Conservation (phyloP, 768 basidiomycete genomes). For the Mycena alexandri region DNA sequence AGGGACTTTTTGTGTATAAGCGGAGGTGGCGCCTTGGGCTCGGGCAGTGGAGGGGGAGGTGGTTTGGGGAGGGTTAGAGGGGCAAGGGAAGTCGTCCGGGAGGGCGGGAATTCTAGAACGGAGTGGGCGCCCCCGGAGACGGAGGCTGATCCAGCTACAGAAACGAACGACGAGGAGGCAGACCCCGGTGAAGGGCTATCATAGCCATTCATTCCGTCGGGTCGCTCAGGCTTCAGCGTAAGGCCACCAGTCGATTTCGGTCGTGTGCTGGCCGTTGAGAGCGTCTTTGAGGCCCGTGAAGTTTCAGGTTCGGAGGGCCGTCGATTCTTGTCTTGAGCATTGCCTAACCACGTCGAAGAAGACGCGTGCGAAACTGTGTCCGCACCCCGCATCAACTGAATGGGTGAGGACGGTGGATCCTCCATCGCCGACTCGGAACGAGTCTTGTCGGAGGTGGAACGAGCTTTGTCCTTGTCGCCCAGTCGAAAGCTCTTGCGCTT, state of each 20-base stretch:
- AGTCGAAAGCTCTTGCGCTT: conserved; percentile 64
- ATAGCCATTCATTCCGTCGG: conserved; percentile 41
- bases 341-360: conserved; percentile 38
- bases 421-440: conserved; percentile 34
- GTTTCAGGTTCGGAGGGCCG: conserved; percentile 42
- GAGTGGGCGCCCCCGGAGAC: conserved; percentile 21
- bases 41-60: conserved; percentile 30
- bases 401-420: conserved; percentile 31
- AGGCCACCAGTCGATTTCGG: conserved; percentile 38
- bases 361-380: conserved; percentile 35
- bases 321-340: conserved; percentile 37
- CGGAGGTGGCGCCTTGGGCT: conserved; percentile 15
- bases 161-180: conserved; percentile 35
- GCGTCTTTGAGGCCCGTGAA: conserved; percentile 20
- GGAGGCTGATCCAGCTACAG: conserved; percentile 29
- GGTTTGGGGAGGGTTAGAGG: conserved; percentile 31
- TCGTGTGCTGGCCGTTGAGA: conserved; percentile 31
- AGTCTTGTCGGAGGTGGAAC: conserved; percentile 46
- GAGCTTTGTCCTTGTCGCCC: conserved; percentile 46
- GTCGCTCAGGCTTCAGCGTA: conserved; percentile 35
- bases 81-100: conserved; percentile 44
- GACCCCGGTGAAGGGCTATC: conserved; percentile 46
- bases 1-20: conserved; percentile 36
- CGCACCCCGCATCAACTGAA: conserved; percentile 22
- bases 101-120: conserved; percentile 38